Conservation (phyloP, 495 filamentous ascomycete species). For the Lichenothelia convexa region DNA sequence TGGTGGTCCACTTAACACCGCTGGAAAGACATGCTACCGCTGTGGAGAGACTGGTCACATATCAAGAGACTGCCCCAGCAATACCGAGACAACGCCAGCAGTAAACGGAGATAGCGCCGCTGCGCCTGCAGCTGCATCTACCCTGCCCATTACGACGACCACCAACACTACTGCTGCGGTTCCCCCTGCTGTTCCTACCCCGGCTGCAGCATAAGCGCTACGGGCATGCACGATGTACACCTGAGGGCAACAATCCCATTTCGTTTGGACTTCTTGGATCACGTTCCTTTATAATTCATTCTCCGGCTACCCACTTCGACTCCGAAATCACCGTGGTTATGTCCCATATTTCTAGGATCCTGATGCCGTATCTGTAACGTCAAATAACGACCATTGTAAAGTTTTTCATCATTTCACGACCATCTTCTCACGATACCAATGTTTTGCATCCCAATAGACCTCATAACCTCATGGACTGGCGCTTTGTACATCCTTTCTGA, state of each 20-base stretch:
- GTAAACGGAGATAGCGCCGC: constrained; percentile 28
- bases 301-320: too few relatives aligned
- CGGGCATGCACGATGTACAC: not conserved
- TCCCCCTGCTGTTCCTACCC: constrained; percentile 9
- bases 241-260: not conserved
- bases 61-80: constrained; percentile 79
- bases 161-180: constrained; percentile 9
- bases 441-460: constrained; percentile 8
- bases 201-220: constrained; percentile 32
- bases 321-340: not conserved
- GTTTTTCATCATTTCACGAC: constrained; percentile 8
- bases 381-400: too few relatives aligned
- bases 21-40: constrained; percentile 96
- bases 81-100: constrained; percentile 31
- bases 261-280: not conserved
- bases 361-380: too few relatives aligned
- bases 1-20: constrained; percentile 84
- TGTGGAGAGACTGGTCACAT: constrained; percentile 94
- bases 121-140: constrained; percentile 18
- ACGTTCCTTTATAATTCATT: too few relatives aligned
- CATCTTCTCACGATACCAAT: constrained; percentile 1
- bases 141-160: too few relatives aligned
- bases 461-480: constrained; percentile 2
- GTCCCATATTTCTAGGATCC: too few relatives aligned
- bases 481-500: not conserved